Evolutionary conservation across 176 grass and related monocot species (phyloP), one percentile per base, ranked within the genome.

Genomic region (Oryza glumipatula): DNA sequence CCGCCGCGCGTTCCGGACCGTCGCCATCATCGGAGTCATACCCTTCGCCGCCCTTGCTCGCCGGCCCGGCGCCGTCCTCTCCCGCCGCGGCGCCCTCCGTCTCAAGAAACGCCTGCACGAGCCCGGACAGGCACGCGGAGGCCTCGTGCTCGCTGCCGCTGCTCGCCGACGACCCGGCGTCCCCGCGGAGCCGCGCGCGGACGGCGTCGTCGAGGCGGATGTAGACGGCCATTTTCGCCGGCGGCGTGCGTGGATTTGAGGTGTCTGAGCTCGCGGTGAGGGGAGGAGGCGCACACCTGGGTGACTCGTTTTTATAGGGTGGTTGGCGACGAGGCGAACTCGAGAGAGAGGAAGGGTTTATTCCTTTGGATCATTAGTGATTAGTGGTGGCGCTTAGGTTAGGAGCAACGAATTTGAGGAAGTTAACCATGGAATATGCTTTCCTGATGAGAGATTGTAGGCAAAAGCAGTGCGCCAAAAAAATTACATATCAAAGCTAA

Each of bases 61-160:
- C 75, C 44, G 84, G 30, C 0, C 82, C 75, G 0, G 85, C 30
- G 0, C 39, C 80, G 1, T 82, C 79, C 33, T 80, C 76, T 19
- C n/a, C 80, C 23, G 61, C 63, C 8, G 23, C 78, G 66, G 78
- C 78, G 72, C 54, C 54, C 54, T 69, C 89, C n/a, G 77, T 88
- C 79, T 94, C 91, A 21, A 99, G 97, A 74, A 96, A 96, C 11
- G 83, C 91, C 79, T 92, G 91, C 19, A 99, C 94, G 52, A 99
- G 94, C 38, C 51, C 91, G 32, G 92, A 96, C 49, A 96, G 86
- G 84, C 94, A 96, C 0, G 91, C 85, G 45, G 88, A 74, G 19
- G 88, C 83, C 65, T 91, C 91, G 74, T 95, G 91, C 46, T 95
- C 93, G 68, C 96, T 92, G 70, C 93, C 90, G 78, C 95, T 94